phyloP scores from a whole-genome alignment of 2,329 filamentous ascomycete species.

The Diaporthe nobilis region DNA sequence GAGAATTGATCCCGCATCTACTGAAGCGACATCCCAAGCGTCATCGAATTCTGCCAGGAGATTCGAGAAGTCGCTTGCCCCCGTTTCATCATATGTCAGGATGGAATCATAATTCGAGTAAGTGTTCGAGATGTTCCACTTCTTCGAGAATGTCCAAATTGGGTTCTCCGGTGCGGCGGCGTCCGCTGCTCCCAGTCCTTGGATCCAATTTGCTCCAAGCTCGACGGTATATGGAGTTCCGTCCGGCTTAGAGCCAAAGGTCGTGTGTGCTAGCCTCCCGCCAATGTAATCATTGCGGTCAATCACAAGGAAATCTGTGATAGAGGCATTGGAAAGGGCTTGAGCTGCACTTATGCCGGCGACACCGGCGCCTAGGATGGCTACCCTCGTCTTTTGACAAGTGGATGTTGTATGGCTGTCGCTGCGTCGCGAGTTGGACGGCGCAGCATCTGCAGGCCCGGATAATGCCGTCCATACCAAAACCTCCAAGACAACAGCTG shows the following conservation, averaged over 20 bases:
- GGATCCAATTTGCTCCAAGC: constrained; percentile 76
- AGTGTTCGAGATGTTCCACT: constrained; percentile 68
- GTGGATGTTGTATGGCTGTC: constrained; percentile 1
- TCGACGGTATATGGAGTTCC: constrained; percentile 72
- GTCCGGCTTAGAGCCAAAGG: constrained; percentile 65
- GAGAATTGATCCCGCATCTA: constrained; percentile 70
- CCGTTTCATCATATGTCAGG: constrained; percentile 72
- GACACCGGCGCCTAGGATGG: constrained; percentile 69
- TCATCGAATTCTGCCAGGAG: constrained; percentile 66
- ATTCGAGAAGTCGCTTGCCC: constrained; percentile 63
- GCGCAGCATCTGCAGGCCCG: constrained; percentile 7
- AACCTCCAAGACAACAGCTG: not conserved
- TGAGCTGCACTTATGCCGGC: constrained; percentile 76
- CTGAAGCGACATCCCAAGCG: constrained; percentile 60
- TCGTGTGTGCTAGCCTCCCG: constrained; percentile 70
- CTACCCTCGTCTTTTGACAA: constrained; percentile 56
- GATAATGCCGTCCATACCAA: constrained; percentile 6
- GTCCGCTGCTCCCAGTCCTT: constrained; percentile 48
- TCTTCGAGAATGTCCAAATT: constrained; percentile 73
- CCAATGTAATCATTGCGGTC: constrained; percentile 75
- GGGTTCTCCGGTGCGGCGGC: constrained; percentile 66
- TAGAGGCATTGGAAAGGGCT: constrained; percentile 71
- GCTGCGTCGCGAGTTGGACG: not conserved
- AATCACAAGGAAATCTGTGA: constrained; percentile 75
- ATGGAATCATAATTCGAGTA: constrained; percentile 73